Evolutionary conservation across 306 rosid species (phyloP).

Genomic region (Prunus kanzakura): DNA sequence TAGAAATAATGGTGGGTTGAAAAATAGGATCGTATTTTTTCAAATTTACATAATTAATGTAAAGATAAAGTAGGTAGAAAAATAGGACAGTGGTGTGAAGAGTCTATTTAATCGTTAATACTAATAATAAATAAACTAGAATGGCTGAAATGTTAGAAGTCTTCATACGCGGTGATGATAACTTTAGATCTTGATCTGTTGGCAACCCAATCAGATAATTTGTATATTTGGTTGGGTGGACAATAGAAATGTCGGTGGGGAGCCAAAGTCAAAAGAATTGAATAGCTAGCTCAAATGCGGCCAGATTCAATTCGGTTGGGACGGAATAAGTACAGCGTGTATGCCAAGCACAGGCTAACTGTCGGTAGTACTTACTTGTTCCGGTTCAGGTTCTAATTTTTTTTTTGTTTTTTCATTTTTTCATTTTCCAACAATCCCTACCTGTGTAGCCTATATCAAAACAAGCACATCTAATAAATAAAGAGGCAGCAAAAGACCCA

Average conservation of each 20-base stretch:
- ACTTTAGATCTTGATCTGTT: no score
- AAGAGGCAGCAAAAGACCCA: neutral
- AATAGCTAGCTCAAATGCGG: neutral
- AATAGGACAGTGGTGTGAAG: no score
- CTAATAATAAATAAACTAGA: no score
- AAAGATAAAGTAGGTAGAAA: fast-evolving
- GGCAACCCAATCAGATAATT: no score
- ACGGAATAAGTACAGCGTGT: neutral
- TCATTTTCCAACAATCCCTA: no score
- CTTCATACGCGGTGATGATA: no score
- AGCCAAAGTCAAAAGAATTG: neutral
- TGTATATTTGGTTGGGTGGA: neutral
- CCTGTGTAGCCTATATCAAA: neutral
- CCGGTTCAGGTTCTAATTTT: neutral
- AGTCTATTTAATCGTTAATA: no score
- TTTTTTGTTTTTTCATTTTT: neutral
- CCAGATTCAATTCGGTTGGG: neutral
- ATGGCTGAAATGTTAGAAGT: no score
- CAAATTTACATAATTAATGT: no score
- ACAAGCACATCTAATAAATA: neutral
- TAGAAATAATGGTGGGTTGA: no score
- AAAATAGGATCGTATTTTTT: no score
- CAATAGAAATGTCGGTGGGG: neutral
- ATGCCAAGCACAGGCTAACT: neutral
- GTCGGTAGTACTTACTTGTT: neutral